Conservation (phyloP, 1,284 basidiomycete genomes). For the Fomes fomentarius region DNA sequence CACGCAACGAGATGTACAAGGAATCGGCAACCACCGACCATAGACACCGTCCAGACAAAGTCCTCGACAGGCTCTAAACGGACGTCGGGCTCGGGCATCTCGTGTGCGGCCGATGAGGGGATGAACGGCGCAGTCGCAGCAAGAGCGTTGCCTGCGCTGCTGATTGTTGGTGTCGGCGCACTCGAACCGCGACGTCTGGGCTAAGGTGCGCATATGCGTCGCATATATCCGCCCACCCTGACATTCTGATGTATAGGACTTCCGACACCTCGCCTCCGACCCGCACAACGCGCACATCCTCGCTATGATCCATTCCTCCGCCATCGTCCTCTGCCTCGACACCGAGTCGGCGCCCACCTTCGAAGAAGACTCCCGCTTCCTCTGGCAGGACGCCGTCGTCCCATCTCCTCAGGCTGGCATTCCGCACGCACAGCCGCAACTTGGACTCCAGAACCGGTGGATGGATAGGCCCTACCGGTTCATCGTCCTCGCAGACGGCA, state of each 20-base stretch:
- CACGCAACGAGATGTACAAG: too few species aligned
- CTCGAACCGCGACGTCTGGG: conserved; percentile 85
- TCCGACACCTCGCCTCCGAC: conserved; percentile 57
- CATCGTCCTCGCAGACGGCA: conserved; percentile 78
- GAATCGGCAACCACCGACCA: too few species aligned
- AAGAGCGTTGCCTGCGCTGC: too few species aligned
- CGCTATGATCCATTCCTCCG: conserved; percentile 77
- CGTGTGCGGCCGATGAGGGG: too few species aligned
- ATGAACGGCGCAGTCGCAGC: too few species aligned
- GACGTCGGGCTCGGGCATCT: too few species aligned
- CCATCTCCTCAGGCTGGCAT: conserved; percentile 18
- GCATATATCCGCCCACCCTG: background rate
- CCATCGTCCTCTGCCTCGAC: conserved; percentile 84
- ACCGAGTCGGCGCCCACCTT: conserved; percentile 54
- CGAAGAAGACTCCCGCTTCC: conserved; percentile 60
- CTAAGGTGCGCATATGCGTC: conserved; percentile 61
- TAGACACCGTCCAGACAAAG: too few species aligned
- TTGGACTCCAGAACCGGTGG: conserved; percentile 73
- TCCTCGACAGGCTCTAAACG: too few species aligned
- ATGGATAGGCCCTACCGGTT: conserved; percentile 87
- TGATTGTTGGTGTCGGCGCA: too few species aligned
- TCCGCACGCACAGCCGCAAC: conserved; percentile 30
- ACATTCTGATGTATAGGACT: conserved; percentile 52
- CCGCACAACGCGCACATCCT: conserved; percentile 67
- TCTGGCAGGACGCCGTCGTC: conserved; percentile 71